Evolutionary conservation across 345 rosid species (phyloP).

Genomic region (Aegle marmelos): DNA sequence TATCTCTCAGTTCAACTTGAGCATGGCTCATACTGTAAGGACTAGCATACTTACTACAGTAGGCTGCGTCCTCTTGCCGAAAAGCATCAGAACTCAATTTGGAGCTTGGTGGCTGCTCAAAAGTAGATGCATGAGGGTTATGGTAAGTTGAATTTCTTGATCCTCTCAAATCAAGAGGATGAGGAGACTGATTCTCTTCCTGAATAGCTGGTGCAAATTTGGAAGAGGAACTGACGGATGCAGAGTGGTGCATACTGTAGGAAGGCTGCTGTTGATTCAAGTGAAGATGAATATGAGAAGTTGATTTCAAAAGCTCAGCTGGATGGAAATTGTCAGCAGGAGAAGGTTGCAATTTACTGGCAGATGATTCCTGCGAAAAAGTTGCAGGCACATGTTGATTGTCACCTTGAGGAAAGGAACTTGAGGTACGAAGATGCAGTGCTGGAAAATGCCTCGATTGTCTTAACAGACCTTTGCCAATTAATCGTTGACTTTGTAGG

Average conservation of each 20-base stretch:
- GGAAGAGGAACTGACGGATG: conserved; percentile 25
- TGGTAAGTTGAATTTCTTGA: conserved; percentile 28
- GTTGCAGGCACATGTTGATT: conserved; percentile 18
- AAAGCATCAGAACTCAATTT: conserved; percentile 34
- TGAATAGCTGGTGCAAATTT: conserved; percentile 25
- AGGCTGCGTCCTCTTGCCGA: conserved; percentile 29
- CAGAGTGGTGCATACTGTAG: conserved; percentile 20
- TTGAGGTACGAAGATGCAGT: conserved; percentile 13
- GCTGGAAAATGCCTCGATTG: conserved; percentile 11
- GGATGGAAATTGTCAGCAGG: conserved; percentile 27
- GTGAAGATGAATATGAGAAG: conserved; percentile 36
- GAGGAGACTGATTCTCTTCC: conserved; percentile 26
- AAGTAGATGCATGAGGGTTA: conserved; percentile 44
- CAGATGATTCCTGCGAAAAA: conserved; percentile 23
- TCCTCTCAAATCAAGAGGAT: conserved; percentile 26
- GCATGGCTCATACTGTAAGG: conserved; percentile 25
- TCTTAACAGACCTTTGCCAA: conserved; percentile 14
- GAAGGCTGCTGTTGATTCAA: conserved; percentile 33
- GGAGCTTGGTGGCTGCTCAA: conserved; percentile 43
- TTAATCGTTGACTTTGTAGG: conserved; percentile 21
- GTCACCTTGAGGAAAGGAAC: conserved; percentile 21
- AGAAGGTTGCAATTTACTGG: conserved; percentile 27
- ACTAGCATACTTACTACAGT: conserved; percentile 18
- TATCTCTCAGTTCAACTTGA: conserved; percentile 31
- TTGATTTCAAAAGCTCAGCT: conserved; percentile 26